Evolutionary conservation across 2,329 filamentous ascomycete genomes (phyloP), one percentile per base, ranked within the genome.

Genomic region (Colletotrichum sidae): DNA sequence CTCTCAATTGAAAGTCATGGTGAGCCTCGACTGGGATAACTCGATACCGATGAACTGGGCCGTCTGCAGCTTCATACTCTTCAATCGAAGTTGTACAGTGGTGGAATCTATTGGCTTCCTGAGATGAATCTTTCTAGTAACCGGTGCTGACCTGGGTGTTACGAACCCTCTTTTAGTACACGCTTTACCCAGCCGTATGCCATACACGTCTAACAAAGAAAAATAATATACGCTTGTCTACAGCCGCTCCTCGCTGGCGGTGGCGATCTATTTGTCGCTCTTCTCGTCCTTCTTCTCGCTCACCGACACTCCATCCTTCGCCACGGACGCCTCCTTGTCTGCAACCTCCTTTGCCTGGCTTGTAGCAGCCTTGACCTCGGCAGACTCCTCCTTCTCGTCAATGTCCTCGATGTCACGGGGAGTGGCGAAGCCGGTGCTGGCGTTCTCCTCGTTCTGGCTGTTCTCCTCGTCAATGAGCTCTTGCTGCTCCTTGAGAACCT

Each of bases 391-490:
- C 81, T 95, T 94, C 78, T 98, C 96, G 73, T 98, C 95, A 72
- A 98, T 98, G 76, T 98, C 88, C 68, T 97, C 93, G 37, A 90
- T 88, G 72, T 98, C 96, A 74, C 94, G 92, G 1, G 92, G 92
- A 8, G 90, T 90, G 12, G 90, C 86, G 55, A 92, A 86, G 11
- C 92, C 92, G 45, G 88, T 88, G 73, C 89, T 89, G 77, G 92
- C 89, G 79, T 92, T 93, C 77, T 91, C 88, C 75, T 94, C 87
- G 73, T 92, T 92, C 81, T 99, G 95, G 82, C 96, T 88, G 69
- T 95, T 96, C 84, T 99, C 96, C 76, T 99, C 96, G 69, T 97
- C 91, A 64, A 99, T 99, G 68, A 99, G 88, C 77, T 97, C 96
- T 78, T 99, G 92, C 83, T 99, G 96, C 83, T 99, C 96, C 86